Conservation (phyloP, 1,284 basidiomycete genomes). For the Ceratobasidium sp. region DNA sequence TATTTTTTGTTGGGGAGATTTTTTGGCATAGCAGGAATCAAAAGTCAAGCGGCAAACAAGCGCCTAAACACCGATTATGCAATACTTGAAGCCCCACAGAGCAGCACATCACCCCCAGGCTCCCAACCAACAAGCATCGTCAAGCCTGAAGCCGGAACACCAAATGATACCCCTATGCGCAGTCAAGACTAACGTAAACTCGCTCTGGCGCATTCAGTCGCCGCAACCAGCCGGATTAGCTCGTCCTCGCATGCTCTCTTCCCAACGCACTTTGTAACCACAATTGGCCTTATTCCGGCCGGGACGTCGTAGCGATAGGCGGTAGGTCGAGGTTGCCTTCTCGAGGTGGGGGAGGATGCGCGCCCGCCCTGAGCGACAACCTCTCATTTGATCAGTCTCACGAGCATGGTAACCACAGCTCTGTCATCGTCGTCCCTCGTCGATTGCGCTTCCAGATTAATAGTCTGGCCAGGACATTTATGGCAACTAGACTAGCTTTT, state of each 20-base stretch:
- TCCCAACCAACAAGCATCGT: conserved; percentile 10
- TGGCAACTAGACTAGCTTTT: conserved; percentile 31
- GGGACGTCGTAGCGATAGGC: conserved; percentile 1
- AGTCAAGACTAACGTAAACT: conserved; percentile 10
- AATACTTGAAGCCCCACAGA: not conserved
- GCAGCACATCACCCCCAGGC: not conserved
- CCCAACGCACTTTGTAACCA: conserved; percentile 36
- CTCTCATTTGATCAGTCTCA: conserved; percentile 39
- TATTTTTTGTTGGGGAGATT: conserved; percentile 29
- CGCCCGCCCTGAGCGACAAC: conserved; percentile 1
- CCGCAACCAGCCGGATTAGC: conserved; percentile 1
- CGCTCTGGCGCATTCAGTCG: conserved; percentile 3
- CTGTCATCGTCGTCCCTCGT: conserved; percentile 37
- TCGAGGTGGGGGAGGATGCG: conserved; percentile 15
- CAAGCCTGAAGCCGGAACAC: conserved; percentile 15
- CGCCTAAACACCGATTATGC: conserved; percentile 5
- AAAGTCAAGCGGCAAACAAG: not conserved
- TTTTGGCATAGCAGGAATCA: conserved; percentile 22
- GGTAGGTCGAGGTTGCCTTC: conserved; percentile 14
- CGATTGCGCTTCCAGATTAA: conserved; percentile 29
- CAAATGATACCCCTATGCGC: conserved; percentile 27
- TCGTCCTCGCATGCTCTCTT: conserved; percentile 17
- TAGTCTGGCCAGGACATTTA: conserved; percentile 26
- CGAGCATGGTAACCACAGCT: conserved; percentile 38
- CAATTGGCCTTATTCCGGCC: conserved; percentile 13